These are phyloP conservation scores for Platanthera zijinensis DNA, from an alignment of 106 monocot species.

Conservation along the genomic window DNA sequence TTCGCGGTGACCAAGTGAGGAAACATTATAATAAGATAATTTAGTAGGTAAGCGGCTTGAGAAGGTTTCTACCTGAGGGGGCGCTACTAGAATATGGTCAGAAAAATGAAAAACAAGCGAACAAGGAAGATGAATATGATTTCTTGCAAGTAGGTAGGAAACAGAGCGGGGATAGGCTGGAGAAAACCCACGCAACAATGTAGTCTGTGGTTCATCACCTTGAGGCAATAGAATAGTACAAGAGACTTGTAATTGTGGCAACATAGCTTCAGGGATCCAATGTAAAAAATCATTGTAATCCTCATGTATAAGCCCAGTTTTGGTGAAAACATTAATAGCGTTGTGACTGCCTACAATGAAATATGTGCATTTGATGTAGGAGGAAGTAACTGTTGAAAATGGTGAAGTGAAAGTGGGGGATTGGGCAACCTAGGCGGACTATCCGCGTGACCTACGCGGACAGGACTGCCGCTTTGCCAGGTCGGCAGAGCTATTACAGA, in stretches of 20 bases:
- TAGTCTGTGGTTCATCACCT: slow-evolving; percentile 97
- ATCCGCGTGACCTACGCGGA: too few species aligned
- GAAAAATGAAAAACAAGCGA: slow-evolving; percentile 14
- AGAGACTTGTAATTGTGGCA: slow-evolving; percentile 56
- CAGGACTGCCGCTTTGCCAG: too few species aligned
- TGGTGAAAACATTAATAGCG: neutral
- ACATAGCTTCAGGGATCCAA: slow-evolving; percentile 67
- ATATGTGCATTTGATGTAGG: neutral
- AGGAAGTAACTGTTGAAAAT: too few species aligned
- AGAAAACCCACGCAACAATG: slow-evolving; percentile 86
- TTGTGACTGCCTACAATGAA: neutral
- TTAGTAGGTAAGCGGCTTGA: slow-evolving; percentile 72
- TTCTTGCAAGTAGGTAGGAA: slow-evolving; percentile 74
- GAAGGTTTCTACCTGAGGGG: slow-evolving; percentile 56
- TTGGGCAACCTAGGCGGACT: too few species aligned
- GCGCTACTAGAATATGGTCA: slow-evolving; percentile 33
- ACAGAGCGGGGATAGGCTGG: slow-evolving; percentile 70
- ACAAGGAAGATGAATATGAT: slow-evolving; percentile 73
- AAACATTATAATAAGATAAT: slow-evolving; percentile 66
- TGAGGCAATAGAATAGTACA: slow-evolving; percentile 92
- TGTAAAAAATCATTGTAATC: slow-evolving; percentile 28
- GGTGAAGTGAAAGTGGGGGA: too few species aligned
- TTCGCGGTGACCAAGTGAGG: slow-evolving; percentile 94
- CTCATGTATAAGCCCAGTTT: too few species aligned
- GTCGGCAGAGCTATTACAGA: too few species aligned